These are phyloP conservation scores for Afroboletus lepidellus DNA, from an alignment of 1,284 basidiomycete genomes.

Conservation along the genomic window DNA sequence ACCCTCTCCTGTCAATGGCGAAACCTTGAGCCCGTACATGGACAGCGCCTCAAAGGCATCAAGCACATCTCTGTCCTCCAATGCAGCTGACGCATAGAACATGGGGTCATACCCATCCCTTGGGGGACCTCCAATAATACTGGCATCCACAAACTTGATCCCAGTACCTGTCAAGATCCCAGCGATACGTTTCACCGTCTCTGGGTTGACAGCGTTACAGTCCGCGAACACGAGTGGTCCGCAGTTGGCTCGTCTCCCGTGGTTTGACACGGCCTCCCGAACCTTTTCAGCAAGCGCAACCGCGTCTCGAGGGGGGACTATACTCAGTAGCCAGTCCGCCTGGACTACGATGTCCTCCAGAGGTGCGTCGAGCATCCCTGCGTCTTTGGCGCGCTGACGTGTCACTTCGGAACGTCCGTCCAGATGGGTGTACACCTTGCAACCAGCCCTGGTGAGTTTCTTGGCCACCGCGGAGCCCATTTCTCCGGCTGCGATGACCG, in stretches of 20 bases:
- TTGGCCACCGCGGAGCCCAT: conserved; percentile 48
- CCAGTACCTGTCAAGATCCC: conserved; percentile 41
- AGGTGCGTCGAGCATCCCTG: conserved; percentile 51
- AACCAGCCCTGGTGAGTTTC: conserved; percentile 41
- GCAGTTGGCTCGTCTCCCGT: conserved; percentile 7
- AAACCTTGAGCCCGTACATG: conserved; percentile 47
- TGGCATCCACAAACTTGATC: conserved; percentile 53
- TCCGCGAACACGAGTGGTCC: conserved; percentile 46
- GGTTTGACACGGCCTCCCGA: conserved; percentile 25
- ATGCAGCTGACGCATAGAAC: conserved; percentile 51
- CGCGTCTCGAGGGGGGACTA: conserved; percentile 57
- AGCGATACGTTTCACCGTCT: conserved; percentile 49
- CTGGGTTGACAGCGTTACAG: conserved; percentile 58
- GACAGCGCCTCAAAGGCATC: conserved; percentile 42
- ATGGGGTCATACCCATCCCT: conserved; percentile 48
- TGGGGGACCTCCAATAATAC: conserved; percentile 59
- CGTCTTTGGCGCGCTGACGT: conserved; percentile 46
- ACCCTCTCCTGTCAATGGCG: conserved; percentile 45
- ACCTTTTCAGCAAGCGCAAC: conserved; percentile 47
- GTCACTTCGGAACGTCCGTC: conserved; percentile 51
- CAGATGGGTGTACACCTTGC: conserved; percentile 51
- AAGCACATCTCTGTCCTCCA: conserved; percentile 38
- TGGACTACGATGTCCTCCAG: conserved; percentile 44
- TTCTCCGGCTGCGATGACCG: conserved; percentile 33
- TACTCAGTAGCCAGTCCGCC: conserved; percentile 51